Conservation (phyloP, 306 rosid genomes). For the Pterocarpus santalinus region DNA sequence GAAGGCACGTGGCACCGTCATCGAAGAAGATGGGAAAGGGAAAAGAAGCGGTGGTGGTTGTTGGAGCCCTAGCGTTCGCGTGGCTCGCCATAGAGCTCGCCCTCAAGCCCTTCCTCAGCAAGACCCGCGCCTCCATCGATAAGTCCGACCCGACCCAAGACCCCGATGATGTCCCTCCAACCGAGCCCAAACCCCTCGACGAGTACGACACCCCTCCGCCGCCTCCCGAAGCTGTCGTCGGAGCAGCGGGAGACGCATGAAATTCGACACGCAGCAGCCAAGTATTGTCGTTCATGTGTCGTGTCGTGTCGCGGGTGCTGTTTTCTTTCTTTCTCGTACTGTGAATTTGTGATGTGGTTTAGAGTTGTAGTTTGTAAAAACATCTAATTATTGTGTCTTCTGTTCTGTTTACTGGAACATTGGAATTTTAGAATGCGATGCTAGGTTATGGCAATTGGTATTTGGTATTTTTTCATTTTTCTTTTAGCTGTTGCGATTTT, state of each 20-base stretch:
- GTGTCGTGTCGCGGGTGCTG: too few species aligned
- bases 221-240: background rate
- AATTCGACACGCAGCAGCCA: too few species aligned
- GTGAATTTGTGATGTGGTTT: background rate
- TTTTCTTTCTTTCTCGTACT: background rate
- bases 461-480: background rate
- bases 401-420: background rate
- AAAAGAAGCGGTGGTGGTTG: constrained; percentile 74
- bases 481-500: background rate
- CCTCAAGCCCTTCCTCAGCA: constrained; percentile 76
- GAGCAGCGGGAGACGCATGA: background rate
- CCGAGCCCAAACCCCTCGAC: background rate
- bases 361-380: background rate
- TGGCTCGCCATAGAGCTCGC: constrained; percentile 89
- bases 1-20: background rate
- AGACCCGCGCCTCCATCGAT: constrained; percentile 66
- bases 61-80: constrained; percentile 78
- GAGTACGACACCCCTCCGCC: background rate
- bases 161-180: constrained; percentile 65
- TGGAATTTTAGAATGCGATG: background rate
- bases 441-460: background rate
- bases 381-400: background rate
- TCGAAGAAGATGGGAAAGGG: constrained; percentile 57
- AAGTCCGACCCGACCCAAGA: constrained; percentile 82
- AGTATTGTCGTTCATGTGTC: background rate